Conservation (phyloP, 208 protist genomes). For the Crithidia mellificae region DNA sequence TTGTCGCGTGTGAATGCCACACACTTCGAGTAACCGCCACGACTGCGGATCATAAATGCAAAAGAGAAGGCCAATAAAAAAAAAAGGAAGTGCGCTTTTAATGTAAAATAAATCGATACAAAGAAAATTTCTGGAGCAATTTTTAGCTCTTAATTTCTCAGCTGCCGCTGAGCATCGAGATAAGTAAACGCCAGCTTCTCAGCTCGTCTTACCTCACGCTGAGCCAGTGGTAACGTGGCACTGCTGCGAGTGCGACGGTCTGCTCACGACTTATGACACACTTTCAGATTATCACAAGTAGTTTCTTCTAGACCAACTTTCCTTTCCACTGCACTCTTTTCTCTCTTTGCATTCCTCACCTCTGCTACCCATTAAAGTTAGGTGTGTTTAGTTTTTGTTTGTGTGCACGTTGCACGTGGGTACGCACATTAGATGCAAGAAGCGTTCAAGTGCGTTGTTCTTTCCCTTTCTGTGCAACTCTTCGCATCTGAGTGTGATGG, state of each 20-base stretch:
- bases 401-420: not conserved
- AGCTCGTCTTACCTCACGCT: too few species aligned
- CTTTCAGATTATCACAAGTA: too few species aligned
- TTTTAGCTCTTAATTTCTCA: too few species aligned
- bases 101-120: too few species aligned
- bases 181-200: too few species aligned
- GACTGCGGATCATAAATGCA: not conserved
- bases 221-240: too few species aligned
- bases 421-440: not conserved
- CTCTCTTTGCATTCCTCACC: conserved; percentile 6
- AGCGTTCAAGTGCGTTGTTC: not conserved
- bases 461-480: not conserved
- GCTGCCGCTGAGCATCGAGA: too few species aligned
- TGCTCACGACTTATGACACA: too few species aligned
- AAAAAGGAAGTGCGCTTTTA: not conserved
- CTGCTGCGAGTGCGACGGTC: too few species aligned
- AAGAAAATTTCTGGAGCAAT: too few species aligned
- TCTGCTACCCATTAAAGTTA: not conserved
- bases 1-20: conserved; percentile 2
- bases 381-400: not conserved
- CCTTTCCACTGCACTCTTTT: not conserved
- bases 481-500: not conserved
- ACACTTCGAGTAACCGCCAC: conserved; percentile 9
- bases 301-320: too few species aligned
- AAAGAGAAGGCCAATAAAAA: too few species aligned